Base-by-base conservation (phyloP, 2,329 filamentous ascomycete species). In the Ambrosiella cleistominuta region DNA sequence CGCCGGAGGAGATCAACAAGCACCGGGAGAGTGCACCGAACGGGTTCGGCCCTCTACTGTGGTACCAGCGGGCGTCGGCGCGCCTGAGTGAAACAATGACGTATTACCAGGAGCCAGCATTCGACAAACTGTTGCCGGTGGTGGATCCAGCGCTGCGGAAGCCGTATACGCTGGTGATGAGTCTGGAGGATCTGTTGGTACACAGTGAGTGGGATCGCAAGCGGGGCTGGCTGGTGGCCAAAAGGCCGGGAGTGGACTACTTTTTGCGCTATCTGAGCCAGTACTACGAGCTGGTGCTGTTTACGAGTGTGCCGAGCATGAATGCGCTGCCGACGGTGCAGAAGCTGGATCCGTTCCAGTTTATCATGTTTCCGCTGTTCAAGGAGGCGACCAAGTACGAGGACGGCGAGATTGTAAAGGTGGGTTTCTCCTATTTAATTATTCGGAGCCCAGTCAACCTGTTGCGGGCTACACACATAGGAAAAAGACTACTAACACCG, bases 321-420 rank as follows among this genome's bases (percentile, higher is more conserved):
- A 85, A 88, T 68, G 91, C 83, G 36, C 89, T 96, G 64, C 88
- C 88, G 27, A 79, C 98, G 56, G 81, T 96, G 63, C 83, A 88
- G 66, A 98, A 98, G 72, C 76, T 98, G 61, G 93, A 98, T 68
- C 93, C 91, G 40, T 97, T 86, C 76, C 87, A 85, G 66, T 88
- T 97, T 69, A 89, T 97, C 69, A 85, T 90, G 73, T 97, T 89
- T 86, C 89, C 90, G 1, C 75, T 98, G 53, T 97, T 88, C 75
- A 81, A 93, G 58, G 93, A 98, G 71, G 93, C 91, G n/a, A 97
- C 93, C 61, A 87, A 90, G 66, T 98, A 95, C 69, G 86, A 96
- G 71, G 86, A 95, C 63, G 93, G 93, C 63, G 87, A 96, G 71
- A 90, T 97, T 66, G 80, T 98, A 71, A 98, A 98, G 83, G 88